phyloP scores from a whole-genome alignment of 345 rosid species.

The Pistacia vera region DNA sequence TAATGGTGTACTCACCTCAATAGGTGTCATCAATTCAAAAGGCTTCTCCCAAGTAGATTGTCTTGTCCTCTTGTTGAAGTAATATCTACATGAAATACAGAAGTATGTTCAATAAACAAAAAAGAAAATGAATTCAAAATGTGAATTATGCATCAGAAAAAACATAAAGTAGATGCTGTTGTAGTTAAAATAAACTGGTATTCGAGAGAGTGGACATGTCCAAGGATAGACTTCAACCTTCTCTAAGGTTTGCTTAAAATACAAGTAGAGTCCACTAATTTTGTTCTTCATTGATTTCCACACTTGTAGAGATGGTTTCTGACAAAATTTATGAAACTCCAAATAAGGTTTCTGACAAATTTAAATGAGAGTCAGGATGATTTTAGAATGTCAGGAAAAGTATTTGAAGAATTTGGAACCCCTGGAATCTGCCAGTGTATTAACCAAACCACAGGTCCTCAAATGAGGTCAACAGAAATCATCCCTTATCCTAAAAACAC shows the following conservation, averaged over 20 bases:
- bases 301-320: too few species aligned
- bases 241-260: background rate
- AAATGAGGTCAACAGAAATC: background rate
- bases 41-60: slow-evolving; percentile 97
- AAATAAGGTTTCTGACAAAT: background rate
- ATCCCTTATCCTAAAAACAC: background rate
- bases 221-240: background rate
- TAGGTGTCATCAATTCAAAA: slow-evolving; percentile 81
- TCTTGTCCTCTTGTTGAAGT: slow-evolving; percentile 79
- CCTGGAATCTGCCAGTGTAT: background rate
- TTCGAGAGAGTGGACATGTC: background rate
- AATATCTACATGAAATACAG: slow-evolving; percentile 57
- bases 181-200: background rate
- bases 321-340: background rate
- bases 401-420: background rate
- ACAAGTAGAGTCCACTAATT: background rate
- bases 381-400: background rate
- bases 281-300: background rate
- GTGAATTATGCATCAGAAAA: slow-evolving; percentile 8
- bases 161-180: background rate
- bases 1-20: slow-evolving; percentile 65
- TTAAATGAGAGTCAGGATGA: background rate
- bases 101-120: slow-evolving; percentile 9
- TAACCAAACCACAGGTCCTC: background rate
- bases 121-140: background rate